phyloP scores from a whole-genome alignment of 73 alveolate species.

The Paraurostyla sp. region DNA sequence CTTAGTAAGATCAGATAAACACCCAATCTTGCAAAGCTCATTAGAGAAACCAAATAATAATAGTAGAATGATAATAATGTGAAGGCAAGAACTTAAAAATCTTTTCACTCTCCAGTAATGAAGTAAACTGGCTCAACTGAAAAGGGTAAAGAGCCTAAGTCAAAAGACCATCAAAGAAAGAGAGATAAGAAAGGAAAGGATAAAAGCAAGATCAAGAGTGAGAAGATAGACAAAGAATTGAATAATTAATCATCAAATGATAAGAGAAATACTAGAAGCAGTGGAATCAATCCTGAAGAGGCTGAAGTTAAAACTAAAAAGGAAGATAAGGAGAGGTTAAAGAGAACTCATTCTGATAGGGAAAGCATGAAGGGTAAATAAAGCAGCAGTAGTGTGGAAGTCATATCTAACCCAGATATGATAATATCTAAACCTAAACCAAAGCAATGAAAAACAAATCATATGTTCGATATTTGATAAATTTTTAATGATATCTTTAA shows the following conservation, averaged over 20 bases:
- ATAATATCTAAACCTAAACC: too few relatives aligned
- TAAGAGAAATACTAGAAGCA: not conserved
- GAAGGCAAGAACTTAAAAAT: not conserved
- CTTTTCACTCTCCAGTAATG: not conserved
- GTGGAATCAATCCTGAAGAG: not conserved
- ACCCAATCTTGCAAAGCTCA: not conserved
- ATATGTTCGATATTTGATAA: too few relatives aligned
- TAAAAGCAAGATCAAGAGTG: not conserved
- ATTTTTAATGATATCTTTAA: too few relatives aligned
- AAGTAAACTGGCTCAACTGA: not conserved
- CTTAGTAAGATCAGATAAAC: not conserved
- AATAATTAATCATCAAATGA: not conserved
- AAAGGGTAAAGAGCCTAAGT: not conserved
- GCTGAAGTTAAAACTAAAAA: too few relatives aligned
- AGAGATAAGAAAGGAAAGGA: constrained; percentile 32
- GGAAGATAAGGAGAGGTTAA: too few relatives aligned
- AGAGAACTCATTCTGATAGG: too few relatives aligned
- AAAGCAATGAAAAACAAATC: too few relatives aligned
- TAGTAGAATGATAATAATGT: not conserved
- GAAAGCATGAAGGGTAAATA: too few relatives aligned
- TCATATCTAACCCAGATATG: too few relatives aligned
- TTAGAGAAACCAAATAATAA: not conserved
- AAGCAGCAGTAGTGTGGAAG: too few relatives aligned
- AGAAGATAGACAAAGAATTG: not conserved
- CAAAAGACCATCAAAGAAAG: too few relatives aligned